A percentile compares a stretch with the other conserved stretches of the same genome.
Conservation (phyloP, 2,329 filamentous ascomycete genomes). For the Phoma sp. region DNA sequence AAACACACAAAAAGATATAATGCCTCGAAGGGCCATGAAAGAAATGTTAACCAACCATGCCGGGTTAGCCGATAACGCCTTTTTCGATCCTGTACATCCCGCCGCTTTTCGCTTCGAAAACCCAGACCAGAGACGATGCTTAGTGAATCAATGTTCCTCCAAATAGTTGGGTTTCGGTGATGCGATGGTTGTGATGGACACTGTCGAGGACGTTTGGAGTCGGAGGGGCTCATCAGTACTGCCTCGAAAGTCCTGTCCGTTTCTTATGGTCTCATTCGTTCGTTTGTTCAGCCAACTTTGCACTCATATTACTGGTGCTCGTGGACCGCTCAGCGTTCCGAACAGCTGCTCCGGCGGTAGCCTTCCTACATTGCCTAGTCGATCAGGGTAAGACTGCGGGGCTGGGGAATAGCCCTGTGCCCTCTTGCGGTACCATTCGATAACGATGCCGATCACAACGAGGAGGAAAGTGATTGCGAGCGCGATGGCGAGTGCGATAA, state of each 20-base stretch:
- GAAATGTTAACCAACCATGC: conserved; percentile 2
- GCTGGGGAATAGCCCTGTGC: conserved; percentile 83
- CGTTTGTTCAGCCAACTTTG: neutral
- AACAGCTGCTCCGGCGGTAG: conserved; percentile 58
- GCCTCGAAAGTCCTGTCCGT: neutral
- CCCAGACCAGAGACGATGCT: neutral
- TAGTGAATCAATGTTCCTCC: no score
- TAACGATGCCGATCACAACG: conserved; percentile 75
- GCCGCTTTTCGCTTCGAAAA: neutral
- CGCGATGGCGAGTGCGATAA: conserved; percentile 81
- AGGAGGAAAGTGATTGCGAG: conserved; percentile 79
- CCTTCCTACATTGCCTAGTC: conserved; percentile 57
- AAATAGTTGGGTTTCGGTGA: no score
- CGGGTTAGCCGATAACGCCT: neutral
- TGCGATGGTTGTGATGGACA: no score
- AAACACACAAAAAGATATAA: conserved; percentile 18
- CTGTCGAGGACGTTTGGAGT: no score
- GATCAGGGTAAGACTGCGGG: conserved; percentile 63
- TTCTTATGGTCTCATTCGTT: neutral
- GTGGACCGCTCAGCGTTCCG: conserved; percentile 43
- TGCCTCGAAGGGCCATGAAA: conserved; percentile 3
- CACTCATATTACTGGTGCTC: conserved; percentile 42
- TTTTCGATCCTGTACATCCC: conserved; percentile 3
- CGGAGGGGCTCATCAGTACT: no score
- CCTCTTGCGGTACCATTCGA: conserved; percentile 78